Conservation (phyloP, 768 basidiomycete genomes). For the Auricularia sp. region DNA sequence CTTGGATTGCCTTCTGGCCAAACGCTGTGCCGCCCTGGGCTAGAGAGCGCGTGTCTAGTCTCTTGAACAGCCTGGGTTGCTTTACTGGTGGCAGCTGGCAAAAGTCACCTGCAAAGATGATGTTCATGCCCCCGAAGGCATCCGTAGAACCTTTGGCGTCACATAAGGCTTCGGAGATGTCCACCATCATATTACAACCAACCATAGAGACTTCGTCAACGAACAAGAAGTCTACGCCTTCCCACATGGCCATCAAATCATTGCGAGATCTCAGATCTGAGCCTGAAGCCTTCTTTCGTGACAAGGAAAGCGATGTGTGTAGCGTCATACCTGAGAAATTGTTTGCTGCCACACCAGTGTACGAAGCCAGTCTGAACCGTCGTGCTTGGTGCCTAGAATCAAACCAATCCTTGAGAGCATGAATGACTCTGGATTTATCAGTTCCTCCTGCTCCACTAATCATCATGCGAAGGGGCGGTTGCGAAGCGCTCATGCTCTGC, state of each 20-base stretch:
- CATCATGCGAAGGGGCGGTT: slow-evolving; percentile 7
- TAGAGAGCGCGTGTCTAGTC: not conserved
- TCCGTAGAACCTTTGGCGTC: slow-evolving; percentile 3
- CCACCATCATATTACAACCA: slow-evolving; percentile 2
- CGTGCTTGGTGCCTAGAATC: not conserved
- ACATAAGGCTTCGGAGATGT: slow-evolving; percentile 1
- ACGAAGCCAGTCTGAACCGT: slow-evolving; percentile 3
- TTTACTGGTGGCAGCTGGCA: not conserved
- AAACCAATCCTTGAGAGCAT: slow-evolving; percentile 9
- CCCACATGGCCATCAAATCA: slow-evolving; percentile 7
- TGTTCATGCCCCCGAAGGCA: slow-evolving; percentile 7
- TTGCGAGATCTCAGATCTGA: not conserved
- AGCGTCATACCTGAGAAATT: slow-evolving; percentile 9
- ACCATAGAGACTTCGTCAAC: slow-evolving; percentile 10
- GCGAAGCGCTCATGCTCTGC: not conserved
- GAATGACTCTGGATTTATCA: slow-evolving; percentile 10
- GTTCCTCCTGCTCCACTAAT: slow-evolving; percentile 11
- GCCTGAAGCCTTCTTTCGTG: not conserved
- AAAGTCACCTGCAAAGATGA: not conserved
- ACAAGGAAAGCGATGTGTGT: slow-evolving; percentile 5
- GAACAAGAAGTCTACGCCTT: slow-evolving; percentile 8
- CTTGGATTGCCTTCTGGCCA: slow-evolving; percentile 16
- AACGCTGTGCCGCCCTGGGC: not conserved
- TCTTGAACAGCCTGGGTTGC: not conserved
- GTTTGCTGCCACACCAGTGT: slow-evolving; percentile 9